Evolutionary conservation across 306 rosid genomes (phyloP), one percentile per base, ranked within the genome.

Genomic region (Cyclanthera cordifolia): DNA sequence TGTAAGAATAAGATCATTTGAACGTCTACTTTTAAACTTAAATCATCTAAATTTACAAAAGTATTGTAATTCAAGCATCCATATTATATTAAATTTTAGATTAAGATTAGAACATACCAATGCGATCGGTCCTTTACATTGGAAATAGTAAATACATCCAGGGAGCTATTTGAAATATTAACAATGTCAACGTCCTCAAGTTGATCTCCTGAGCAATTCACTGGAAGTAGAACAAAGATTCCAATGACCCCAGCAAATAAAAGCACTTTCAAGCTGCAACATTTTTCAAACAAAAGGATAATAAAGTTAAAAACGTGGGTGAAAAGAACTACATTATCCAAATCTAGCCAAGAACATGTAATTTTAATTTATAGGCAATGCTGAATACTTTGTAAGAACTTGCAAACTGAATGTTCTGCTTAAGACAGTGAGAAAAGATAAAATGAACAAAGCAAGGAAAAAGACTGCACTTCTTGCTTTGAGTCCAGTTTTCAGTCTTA

Each of bases 161-260:
- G 14, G 3, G 93, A 87, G 66, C 75, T 82, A 63, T 76, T 80
- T 8, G 82, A 77, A 69, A 82, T 73, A 74, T 87, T 79, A 71
- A 55, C 0, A 0, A 84, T 49, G 80, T 87, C 83, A 46, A 87
- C 41, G 49, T 77, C 67, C 72, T 73, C 46, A 24, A 84, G 87
- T 72, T 79, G 85, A 79, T 85, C 68, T 50, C 94, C 99, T 21
- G 85, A 74, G 82, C 94, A 87, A 74, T 90, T 93, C 74, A 93
- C 79, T 32, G 96, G 99, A 74, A 93, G 96, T 72, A 93, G 75
- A 64, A 87, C 87, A 69, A 89, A 78, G 78, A 93, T 68, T 66
- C 99, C 96, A 50, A 93, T 69, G 72, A 86, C 54, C 82, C 91
- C 96, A 67, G 96, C 94, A 61, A 93, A 88, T 73, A 85, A 43